These are phyloP conservation scores for Geotrichum bryndzae DNA, from an alignment of 1,139 yeast genomes.

Conservation along the genomic window DNA sequence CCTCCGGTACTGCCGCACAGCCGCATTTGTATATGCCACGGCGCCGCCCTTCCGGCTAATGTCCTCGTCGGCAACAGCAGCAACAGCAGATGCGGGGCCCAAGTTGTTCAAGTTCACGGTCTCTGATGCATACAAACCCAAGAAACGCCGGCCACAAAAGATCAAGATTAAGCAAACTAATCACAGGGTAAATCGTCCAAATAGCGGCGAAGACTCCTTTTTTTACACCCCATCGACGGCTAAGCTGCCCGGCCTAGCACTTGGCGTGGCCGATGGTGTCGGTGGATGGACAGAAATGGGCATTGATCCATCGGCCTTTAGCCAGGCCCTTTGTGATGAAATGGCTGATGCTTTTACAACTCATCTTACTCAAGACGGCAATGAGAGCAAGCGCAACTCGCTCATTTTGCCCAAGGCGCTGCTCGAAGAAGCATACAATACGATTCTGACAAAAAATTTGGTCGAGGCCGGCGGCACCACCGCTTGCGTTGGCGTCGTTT, in stretches of 20 bases:
- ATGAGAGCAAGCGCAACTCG: not conserved
- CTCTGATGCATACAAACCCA: slow-evolving; percentile 14
- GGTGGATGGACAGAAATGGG: slow-evolving; percentile 97
- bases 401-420: not conserved
- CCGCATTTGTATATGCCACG: not conserved
- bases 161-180: not conserved
- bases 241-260: slow-evolving; percentile 44
- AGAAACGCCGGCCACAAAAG: slow-evolving; percentile 3
- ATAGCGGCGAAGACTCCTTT: slow-evolving; percentile 82
- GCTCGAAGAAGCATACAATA: slow-evolving; percentile 49
- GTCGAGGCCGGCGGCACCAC: slow-evolving; percentile 96
- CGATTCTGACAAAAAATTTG: slow-evolving; percentile 47
- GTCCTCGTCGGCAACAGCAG: not conserved
- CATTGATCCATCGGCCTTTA: slow-evolving; percentile 57
- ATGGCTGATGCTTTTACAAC: slow-evolving; percentile 26
- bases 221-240: slow-evolving; percentile 44
- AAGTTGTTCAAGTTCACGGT: slow-evolving; percentile 6
- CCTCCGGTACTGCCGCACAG: not conserved
- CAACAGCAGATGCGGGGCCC: not conserved
- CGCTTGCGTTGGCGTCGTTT: slow-evolving; percentile 74
- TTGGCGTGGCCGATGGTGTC: slow-evolving; percentile 96
- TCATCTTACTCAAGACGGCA: not conserved
- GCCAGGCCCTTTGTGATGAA: slow-evolving; percentile 34
- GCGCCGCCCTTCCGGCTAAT: not conserved
- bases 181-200: slow-evolving; percentile 1